Conservation (phyloP, 1,139 yeast genomes). For the Hansenula sp. region DNA sequence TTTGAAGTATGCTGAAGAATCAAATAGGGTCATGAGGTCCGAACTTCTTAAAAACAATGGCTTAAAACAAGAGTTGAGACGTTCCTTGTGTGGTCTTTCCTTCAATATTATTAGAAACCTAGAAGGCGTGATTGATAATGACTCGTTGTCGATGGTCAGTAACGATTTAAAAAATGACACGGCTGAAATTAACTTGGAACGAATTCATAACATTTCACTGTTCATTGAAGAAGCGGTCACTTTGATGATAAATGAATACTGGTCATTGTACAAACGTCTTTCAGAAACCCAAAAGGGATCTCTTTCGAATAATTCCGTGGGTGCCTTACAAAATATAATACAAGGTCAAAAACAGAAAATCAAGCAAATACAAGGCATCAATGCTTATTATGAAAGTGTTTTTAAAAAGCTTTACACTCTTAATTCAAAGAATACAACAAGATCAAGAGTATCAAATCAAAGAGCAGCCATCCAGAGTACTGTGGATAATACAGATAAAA, state of each 20-base stretch:
- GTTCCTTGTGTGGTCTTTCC: conserved; percentile 6
- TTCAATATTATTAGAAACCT: conserved; percentile 8
- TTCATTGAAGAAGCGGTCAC: conserved; percentile 16
- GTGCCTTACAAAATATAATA: conserved; percentile 10
- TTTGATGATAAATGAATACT: conserved; percentile 12
- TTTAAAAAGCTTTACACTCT: conserved; percentile 6
- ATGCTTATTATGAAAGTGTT: conserved; percentile 7
- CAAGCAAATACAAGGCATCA: conserved; percentile 7
- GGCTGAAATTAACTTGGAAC: conserved; percentile 8
- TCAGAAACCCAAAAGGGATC: conserved; percentile 6
- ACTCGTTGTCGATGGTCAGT: conserved; percentile 9
- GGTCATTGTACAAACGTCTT: conserved; percentile 8
- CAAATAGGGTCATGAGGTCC: conserved; percentile 7
- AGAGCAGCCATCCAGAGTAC: too few species aligned
- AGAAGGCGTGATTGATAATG: conserved; percentile 17
- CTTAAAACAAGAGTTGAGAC: conserved; percentile 10
- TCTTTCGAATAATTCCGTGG: conserved; percentile 4
- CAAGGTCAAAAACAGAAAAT: conserved; percentile 6
- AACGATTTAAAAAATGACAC: conserved; percentile 3
- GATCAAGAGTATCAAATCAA: background rate
- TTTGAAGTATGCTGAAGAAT: conserved; percentile 4
- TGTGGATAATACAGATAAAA: background rate
- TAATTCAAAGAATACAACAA: conserved; percentile 6
- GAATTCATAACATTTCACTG: conserved; percentile 8
- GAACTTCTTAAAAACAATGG: conserved; percentile 9